Evolutionary conservation across 805 yeast species (phyloP).

Genomic region (Millerago galiae): DNA sequence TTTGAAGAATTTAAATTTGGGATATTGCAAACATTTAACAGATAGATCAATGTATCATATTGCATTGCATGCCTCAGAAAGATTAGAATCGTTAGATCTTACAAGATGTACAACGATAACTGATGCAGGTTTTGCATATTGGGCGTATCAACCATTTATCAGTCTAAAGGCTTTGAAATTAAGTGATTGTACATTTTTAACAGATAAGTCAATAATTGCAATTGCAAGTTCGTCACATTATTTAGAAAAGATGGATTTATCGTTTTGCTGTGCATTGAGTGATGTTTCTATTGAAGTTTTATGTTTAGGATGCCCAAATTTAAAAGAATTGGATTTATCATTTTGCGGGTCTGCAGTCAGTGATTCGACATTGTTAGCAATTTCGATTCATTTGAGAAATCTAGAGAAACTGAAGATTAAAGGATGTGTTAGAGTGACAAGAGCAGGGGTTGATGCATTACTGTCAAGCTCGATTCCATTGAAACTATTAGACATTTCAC

Average conservation of each 20-base stretch:
- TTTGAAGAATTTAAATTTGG: constrained; percentile 46
- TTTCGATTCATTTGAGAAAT: constrained; percentile 46
- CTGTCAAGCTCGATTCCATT: constrained; percentile 50
- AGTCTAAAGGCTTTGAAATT: constrained; percentile 45
- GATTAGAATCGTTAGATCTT: constrained; percentile 51
- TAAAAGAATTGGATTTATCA: constrained; percentile 50
- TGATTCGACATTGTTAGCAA: constrained; percentile 56
- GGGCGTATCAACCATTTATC: constrained; percentile 55
- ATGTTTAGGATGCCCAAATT: constrained; percentile 55
- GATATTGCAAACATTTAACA: constrained; percentile 74
- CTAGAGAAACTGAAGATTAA: constrained; percentile 46
- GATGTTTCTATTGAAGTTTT: constrained; percentile 64
- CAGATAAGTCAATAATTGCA: constrained; percentile 57
- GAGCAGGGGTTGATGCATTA: constrained; percentile 69
- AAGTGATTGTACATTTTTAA: constrained; percentile 68
- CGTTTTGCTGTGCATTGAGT: constrained; percentile 70
- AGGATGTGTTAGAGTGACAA: constrained; percentile 72
- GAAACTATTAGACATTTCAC: constrained; percentile 52
- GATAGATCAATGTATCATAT: constrained; percentile 61
- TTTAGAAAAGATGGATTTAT: constrained; percentile 51
- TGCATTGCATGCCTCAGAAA: constrained; percentile 49
- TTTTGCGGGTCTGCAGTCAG: constrained; percentile 80
- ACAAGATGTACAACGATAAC: constrained; percentile 76
- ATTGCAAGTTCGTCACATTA: constrained; percentile 56
- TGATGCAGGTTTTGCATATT: constrained; percentile 62